Base-by-base conservation (phyloP, 2,329 filamentous ascomycete species). In the Aureobasidium sp. region DNA sequence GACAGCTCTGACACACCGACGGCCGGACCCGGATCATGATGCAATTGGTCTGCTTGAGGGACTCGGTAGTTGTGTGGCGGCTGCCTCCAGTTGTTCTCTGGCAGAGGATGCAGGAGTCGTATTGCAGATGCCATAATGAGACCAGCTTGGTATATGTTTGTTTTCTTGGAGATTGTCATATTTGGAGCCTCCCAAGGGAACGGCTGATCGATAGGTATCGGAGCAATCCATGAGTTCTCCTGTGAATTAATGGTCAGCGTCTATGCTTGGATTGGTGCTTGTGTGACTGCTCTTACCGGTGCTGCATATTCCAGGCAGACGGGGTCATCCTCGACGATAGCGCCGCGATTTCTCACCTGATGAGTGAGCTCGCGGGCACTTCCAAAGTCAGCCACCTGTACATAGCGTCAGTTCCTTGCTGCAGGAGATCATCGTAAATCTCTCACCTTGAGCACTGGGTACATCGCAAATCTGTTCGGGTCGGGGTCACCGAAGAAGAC, bases 71-170 rank as follows among this genome's bases (percentile, higher is more conserved):
- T 6, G 7, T 1, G 12, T 9, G 12, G 13, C 5, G 26, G 37
- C 5, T 2, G 0, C 27, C 52, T 56, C 52, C 52, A 56, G 10
- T 56, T 17, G 26, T 56, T 44, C 26, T 56, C 52, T 1, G 52
- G 52, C 9, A 56, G 23, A 8, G 27, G 17, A 7, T 8, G 15
- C 2, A 29, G 6, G 7, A 50, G 29, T 34, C 56, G 41, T 20
- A 59, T 59, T 4, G 56, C 56, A 5, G 17, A 39, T 0, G 56
- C 56, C 58, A 61, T 61, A 13, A 61, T 42, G 8, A 61, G 36
- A 6, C 58, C 58, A 4, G 37, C 27, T 17, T 53, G 47, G 13
- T 48, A 61, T 17, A 61, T 37, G 29, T 61, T 61, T 15, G 58
- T 44, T 20, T 9, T 48, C 9, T 15, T 13, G 13, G 34, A 4